phyloP scores from a whole-genome alignment of 257 asterid genomes.

The Striga asiatica region DNA sequence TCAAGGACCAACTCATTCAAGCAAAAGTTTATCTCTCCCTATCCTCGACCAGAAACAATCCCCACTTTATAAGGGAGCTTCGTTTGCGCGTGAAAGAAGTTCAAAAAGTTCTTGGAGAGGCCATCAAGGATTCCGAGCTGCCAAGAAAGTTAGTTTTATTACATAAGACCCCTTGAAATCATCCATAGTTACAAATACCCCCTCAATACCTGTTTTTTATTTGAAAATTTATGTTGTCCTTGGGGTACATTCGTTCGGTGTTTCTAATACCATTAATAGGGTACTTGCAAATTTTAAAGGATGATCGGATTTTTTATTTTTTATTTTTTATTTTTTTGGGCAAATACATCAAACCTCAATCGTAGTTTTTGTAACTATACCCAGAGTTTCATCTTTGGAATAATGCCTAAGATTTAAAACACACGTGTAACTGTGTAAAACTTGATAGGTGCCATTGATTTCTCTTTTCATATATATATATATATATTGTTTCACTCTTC shows the following conservation, averaged over 20 bases:
- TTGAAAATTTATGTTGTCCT: background rate
- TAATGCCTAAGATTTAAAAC: no score
- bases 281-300: background rate
- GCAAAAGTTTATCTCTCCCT: conserved; percentile 42
- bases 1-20: conserved; percentile 48
- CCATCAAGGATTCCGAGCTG: conserved; percentile 43
- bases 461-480: no score
- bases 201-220: no score
- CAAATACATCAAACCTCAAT: background rate
- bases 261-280: no score
- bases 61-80: conserved; percentile 45
- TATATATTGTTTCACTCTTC: background rate
- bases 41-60: conserved; percentile 31
- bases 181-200: no score
- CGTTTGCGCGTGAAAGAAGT: conserved; percentile 43
- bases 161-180: no score
- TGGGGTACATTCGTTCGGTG: no score
- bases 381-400: no score
- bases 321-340: no score
- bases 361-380: background rate
- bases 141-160: conserved; percentile 35
- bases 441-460: no score
- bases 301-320: background rate
- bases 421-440: no score
- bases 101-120: conserved; percentile 39